Base-by-base conservation (phyloP, 495 filamentous ascomycete species). In the Darksidea phi region DNA sequence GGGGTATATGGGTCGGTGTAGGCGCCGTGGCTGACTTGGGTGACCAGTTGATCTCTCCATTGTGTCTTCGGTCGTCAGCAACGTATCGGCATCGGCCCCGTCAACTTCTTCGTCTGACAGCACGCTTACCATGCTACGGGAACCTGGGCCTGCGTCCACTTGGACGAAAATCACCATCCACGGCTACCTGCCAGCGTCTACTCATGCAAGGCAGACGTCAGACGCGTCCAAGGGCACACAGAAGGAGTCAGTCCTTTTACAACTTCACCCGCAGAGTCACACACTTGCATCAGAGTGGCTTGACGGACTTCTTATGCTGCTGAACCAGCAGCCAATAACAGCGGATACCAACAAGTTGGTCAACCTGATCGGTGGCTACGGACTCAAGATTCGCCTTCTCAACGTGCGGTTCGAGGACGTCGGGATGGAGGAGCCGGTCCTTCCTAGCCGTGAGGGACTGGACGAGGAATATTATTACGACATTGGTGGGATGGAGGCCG, bases 301-400 rank as follows among this genome's bases (percentile, higher is more conserved):
- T 0, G 95, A 99, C 71, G 95, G 95, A 0, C 75, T 99, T 49
- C 82, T 97, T 23, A 95, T 99, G 91, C 76, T 99, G 41, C 79
- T 99, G 28, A 90, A 91, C 70, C 94, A 99, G 71, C 85, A 91
- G 42, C 94, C 94, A 11, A 96, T 99, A 73, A 99, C 95, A n/a
- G 81, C 89, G 20, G 93, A 97, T 73, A 97, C 94, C 6, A 89
- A 84, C 66, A 94, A 92, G 71, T 76, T 97, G 50, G 87, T 96
- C 54, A 83, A 86, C 37, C 74, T 96, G 64, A 86, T 99, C 25
- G 82, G 84, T 63, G 88, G 93, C 63, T 97, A 96, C 70, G 93
- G 95, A 3, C 75, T 97, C 37, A 95, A 95, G 79, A 95, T 99
- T 55, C 78, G 95, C 34, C 71, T 99, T 63, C 76, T 99, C 58